phyloP scores from a whole-genome alignment of 352 stramenopile genomes.

The Globisporangium okanoganense region DNA sequence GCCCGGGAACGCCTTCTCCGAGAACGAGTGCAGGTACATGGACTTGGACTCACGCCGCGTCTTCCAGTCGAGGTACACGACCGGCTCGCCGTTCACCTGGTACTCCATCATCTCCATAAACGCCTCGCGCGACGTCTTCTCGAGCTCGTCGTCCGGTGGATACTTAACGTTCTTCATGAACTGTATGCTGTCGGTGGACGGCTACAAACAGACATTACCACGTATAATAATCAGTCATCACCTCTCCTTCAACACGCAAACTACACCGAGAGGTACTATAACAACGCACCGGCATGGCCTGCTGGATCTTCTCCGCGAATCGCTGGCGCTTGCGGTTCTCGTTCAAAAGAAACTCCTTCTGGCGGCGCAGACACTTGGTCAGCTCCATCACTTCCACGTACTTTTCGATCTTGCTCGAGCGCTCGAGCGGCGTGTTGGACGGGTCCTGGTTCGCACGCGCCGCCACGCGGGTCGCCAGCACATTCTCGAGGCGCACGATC shows the following conservation, averaged over 20 bases:
- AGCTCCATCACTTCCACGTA: conserved; percentile 88
- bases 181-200: conserved; percentile 81
- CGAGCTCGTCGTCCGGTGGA: conserved; percentile 67
- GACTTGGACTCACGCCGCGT: conserved; percentile 84
- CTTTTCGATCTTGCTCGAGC: conserved; percentile 83
- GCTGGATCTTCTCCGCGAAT: conserved; percentile 85
- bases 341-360: conserved; percentile 83
- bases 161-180: conserved; percentile 89
- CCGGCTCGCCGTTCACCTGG: conserved; percentile 60
- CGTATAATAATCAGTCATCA: neutral
- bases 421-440: conserved; percentile 63
- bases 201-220: conserved; percentile 25
- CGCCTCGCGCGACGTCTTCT: conserved; percentile 70
- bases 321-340: conserved; percentile 85
- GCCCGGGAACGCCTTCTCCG: conserved; percentile 61
- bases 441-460: conserved; percentile 69
- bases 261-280: neutral
- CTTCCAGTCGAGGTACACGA: conserved; percentile 69
- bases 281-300: conserved; percentile 68
- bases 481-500: conserved; percentile 75
- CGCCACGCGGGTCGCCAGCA: conserved; percentile 65
- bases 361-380: conserved; percentile 80
- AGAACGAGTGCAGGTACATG: conserved; percentile 82
- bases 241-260: neutral
- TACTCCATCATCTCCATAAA: conserved; percentile 84